Base-by-base conservation (phyloP, 768 basidiomycete species). In the Amylocystis lapponica region DNA sequence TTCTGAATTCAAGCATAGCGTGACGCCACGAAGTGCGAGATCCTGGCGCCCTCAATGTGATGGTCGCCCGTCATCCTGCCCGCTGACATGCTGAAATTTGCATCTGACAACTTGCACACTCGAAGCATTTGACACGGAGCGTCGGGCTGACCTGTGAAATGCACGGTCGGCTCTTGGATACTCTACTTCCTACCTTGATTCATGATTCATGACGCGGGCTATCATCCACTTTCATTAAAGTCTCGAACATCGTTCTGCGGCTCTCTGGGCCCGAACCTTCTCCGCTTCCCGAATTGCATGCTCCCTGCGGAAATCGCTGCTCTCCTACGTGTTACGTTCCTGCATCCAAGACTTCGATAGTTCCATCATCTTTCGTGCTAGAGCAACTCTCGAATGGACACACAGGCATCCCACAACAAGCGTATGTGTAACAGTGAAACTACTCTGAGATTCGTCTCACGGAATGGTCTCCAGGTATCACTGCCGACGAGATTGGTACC, bases 401-500 rank as follows among this genome's bases (percentile, higher is more conserved):
- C n/a, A n/a, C n/a, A n/a, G n/a, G n/a, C n/a, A n/a, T n/a, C 29
- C 34, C 3, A 36, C 26, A 6, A 33, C 27, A 29, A 7, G 35
- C 43, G 43, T 38, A 22, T 31, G 43, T 37, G 7, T n/a, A n/a
- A n/a, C 32, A 7, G 7, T 7, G 7, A n/a, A 33, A 33, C 20
- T 23, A 12, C 22, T 5, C 25, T 38, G 30, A 7, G 32, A 33
- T 19, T 9, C 10, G 9, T 26, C n/a, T 36, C 16, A n/a, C 13
- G 30, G 35, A 2, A 20, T 29, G n/a, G 9, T 22, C 11, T 12
- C 31, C 36, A 63, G 62, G 60, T 31, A 49, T 56, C 27, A 43
- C 50, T 32, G 48, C 54, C 22, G 42, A 54, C 12, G 53, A 56
- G 17, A 50, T 59, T 36, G 54, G 60, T 11, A 36, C 46, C n/a